Evolutionary conservation across 371 early-diverging fungal species (phyloP).

Genomic region (Rhizomucor pusillus): DNA sequence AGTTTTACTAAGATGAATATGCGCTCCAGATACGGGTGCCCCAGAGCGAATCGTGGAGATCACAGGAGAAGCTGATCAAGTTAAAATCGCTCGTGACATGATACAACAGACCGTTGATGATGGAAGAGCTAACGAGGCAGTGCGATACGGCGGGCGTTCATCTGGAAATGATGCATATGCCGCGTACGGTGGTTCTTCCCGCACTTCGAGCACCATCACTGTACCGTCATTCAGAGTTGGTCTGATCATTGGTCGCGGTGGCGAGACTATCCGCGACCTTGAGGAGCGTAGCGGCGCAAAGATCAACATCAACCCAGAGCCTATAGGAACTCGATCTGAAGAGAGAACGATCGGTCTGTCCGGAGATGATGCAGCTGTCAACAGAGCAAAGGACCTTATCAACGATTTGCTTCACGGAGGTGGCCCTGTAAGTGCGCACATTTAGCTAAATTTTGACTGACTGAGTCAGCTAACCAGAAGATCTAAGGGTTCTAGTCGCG

Average conservation of each 20-base stretch:
- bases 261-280: slow-evolving; percentile 86
- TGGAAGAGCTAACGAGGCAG: slow-evolving; percentile 30
- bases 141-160: slow-evolving; percentile 9
- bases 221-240: slow-evolving; percentile 79
- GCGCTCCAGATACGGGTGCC: slow-evolving; percentile 32
- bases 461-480: too few species aligned
- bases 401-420: slow-evolving; percentile 69
- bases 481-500: slow-evolving; percentile 4
- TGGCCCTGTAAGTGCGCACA: neutral
- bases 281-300: slow-evolving; percentile 79
- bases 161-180: neutral
- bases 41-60: slow-evolving; percentile 63
- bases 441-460: too few species aligned
- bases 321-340: slow-evolving; percentile 42
- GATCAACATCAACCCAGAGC: slow-evolving; percentile 79
- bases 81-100: slow-evolving; percentile 62
- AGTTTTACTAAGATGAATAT: too few species aligned
- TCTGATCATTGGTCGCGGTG: slow-evolving; percentile 85
- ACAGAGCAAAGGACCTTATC: slow-evolving; percentile 72
- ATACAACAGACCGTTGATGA: slow-evolving; percentile 54
- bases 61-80: slow-evolving; percentile 59
- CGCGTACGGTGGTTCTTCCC: neutral
- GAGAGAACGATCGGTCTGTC: slow-evolving; percentile 69
- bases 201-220: slow-evolving; percentile 26
- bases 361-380: slow-evolving; percentile 71